phyloP scores from a whole-genome alignment of 768 basidiomycete species.

The Lentinula lateritia region DNA sequence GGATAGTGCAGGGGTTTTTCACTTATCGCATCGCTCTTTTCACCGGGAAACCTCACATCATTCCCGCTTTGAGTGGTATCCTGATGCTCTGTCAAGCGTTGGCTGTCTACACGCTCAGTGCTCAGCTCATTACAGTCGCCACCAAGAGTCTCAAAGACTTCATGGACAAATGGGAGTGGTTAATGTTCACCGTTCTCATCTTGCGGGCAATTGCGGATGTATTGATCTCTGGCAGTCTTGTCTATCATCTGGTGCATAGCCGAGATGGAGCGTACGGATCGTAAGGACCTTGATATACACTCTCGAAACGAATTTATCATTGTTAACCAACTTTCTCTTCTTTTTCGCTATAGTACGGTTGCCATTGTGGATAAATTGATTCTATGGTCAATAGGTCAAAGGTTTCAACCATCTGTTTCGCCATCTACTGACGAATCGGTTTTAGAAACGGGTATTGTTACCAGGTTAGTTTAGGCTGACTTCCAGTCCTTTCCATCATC shows the following conservation, averaged over 20 bases:
- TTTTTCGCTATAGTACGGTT: background rate
- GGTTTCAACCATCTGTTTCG: background rate
- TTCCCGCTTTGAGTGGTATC: background rate
- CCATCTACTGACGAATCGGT: background rate
- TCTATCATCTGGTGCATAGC: background rate
- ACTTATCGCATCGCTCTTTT: background rate
- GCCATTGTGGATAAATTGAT: background rate
- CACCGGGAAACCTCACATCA: background rate
- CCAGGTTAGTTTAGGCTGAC: background rate
- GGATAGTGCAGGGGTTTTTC: background rate
- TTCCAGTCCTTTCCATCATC: too few relatives aligned
- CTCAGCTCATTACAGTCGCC: background rate
- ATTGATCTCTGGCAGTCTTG: background rate
- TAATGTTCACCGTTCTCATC: background rate
- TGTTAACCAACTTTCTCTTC: background rate
- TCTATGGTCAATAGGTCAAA: background rate
- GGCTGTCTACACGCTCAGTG: background rate
- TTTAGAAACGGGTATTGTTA: background rate
- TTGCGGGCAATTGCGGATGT: conserved; percentile 1
- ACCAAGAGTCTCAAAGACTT: background rate
- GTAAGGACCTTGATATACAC: background rate
- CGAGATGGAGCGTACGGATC: background rate
- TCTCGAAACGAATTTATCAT: too few relatives aligned
- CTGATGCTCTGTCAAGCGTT: background rate
- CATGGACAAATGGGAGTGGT: background rate